Evolutionary conservation across 371 early-diverging fungal species (phyloP), one percentile per base, ranked within the genome.

Genomic region (Nematocida homosporus): DNA sequence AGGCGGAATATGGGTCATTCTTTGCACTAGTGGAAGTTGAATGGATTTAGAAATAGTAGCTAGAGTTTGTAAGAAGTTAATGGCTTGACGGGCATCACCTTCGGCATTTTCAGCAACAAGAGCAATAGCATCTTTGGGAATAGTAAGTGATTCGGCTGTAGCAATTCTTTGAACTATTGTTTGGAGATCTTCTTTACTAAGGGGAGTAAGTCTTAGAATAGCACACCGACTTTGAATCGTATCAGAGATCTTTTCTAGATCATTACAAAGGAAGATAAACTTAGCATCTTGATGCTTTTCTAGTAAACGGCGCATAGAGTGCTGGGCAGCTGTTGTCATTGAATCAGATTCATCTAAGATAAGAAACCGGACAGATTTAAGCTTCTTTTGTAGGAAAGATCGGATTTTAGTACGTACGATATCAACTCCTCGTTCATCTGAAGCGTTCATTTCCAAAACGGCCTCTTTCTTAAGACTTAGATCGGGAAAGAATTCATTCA

Each of bases 161-260:
- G 91, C 89, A 54, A 97, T 89, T 78, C 91, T 90, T 20, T 86
- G 79, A 52, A 95, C 81, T 54, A 94, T 86, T 29, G 85, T 84
- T 44, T 89, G 79, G 0, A 96, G 84, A 80, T 93, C 89, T 56
- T 86, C 82, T 75, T 89, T 88, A 3, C 87, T 85, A 72, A 96
- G 83, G 64, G 53, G 37, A 0, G 88, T 87, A 80, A 89, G 96
- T 27, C 92, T 87, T 48, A 98, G 82, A 61, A 95, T 91, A 13
- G 96, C 94, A 83, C 95, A 94, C 66, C 99, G 89, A 56, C 90
- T 90, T 83, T 97, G 97, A 75, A 98, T 96, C 27, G 99, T 95
- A 79, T 98, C 99, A 79, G 96, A 93, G 77, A 98, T 93, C 83
- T 97, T 96, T 80, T 87, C 87, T 55, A 93, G 90, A 80, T 90